phyloP scores from a whole-genome alignment of 1,139 yeast genomes.

The Saccharomyces hybrid region DNA sequence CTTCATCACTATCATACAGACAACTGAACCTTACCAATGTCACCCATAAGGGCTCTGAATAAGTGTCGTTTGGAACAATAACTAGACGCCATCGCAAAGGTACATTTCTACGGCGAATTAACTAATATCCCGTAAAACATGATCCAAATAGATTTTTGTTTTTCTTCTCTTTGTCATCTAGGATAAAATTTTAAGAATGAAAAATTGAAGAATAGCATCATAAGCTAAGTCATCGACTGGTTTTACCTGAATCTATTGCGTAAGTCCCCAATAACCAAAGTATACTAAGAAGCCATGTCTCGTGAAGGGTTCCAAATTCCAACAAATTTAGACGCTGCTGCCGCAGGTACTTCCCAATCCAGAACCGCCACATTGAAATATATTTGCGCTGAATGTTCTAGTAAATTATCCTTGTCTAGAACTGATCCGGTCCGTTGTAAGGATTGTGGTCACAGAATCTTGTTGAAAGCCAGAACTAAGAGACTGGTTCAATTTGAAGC shows the following conservation, averaged over 20 bases:
- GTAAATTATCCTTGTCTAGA: slow-evolving; percentile 78
- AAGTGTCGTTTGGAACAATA: no score
- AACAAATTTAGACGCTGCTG: slow-evolving; percentile 63
- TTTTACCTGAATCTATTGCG: background rate
- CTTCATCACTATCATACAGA: no score
- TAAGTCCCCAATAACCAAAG: background rate
- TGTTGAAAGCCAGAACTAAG: slow-evolving; percentile 93
- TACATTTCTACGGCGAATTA: no score
- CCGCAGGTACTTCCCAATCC: slow-evolving; percentile 58
- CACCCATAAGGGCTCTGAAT: no score
- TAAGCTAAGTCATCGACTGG: background rate
- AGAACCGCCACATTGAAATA: slow-evolving; percentile 84
- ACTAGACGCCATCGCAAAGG: no score
- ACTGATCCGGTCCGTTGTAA: slow-evolving; percentile 97
- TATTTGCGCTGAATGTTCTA: slow-evolving; percentile 94
- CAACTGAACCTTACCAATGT: no score
- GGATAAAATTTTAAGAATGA: background rate
- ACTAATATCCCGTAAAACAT: background rate
- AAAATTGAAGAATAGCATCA: background rate
- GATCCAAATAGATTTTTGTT: background rate
- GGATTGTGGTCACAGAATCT: slow-evolving; percentile 96
- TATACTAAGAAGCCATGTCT: slow-evolving; percentile 36
- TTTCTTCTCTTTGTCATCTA: background rate
- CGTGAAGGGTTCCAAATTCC: slow-evolving; percentile 96
- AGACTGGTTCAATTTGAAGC: slow-evolving; percentile 84